Percentiles rank a stretch among this genome's conserved stretches.
phyloP scores from a whole-genome alignment of 768 basidiomycete species.

The Stropharia rugosoannulata region DNA sequence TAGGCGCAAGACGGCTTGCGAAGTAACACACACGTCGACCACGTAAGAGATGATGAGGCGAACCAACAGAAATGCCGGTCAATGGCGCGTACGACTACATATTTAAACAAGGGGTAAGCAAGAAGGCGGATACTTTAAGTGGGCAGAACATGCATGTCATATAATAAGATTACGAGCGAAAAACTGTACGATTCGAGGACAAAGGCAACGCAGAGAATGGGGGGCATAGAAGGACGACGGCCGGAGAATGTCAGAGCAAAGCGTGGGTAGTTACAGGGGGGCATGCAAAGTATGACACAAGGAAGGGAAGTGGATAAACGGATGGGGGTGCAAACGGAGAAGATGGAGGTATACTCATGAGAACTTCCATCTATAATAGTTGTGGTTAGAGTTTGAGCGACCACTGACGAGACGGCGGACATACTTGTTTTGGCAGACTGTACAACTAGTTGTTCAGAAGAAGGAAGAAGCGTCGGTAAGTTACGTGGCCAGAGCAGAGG shows the following conservation, averaged over 20 bases:
- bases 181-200: not conserved
- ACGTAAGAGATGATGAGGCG: not conserved
- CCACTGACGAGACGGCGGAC: not conserved
- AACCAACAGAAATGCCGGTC: too few species aligned
- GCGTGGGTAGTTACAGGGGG: not conserved
- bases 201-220: not conserved
- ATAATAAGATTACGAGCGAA: not conserved
- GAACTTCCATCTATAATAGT: slow-evolving; percentile 4
- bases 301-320: not conserved
- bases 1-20: not conserved
- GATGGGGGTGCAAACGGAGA: not conserved
- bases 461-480: not conserved
- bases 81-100: too few species aligned
- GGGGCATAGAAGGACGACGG: not conserved
- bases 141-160: not conserved
- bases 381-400: not conserved
- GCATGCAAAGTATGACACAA: not conserved
- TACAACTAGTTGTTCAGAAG: not conserved
- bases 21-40: not conserved
- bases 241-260: not conserved
- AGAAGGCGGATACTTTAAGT: too few species aligned
- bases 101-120: too few species aligned
- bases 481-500: not conserved
- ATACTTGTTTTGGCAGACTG: slow-evolving; percentile 7
- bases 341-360: not conserved